phyloP scores from a whole-genome alignment of 495 filamentous ascomycete genomes.

The Astrothelium subdiscretum region DNA sequence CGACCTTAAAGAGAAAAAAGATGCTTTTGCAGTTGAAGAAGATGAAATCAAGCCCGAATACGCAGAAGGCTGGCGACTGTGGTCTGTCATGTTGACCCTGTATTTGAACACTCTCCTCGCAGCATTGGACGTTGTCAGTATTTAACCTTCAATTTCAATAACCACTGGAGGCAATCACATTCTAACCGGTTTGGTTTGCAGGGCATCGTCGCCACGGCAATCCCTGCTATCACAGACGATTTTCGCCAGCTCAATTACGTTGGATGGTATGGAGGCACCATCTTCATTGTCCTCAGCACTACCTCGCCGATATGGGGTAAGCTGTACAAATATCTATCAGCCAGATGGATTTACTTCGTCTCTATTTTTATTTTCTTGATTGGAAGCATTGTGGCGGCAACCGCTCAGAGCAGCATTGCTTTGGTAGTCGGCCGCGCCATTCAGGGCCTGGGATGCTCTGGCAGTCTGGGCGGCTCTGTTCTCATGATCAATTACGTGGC shows the following conservation, averaged over 20 bases:
- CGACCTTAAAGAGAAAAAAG: too few relatives aligned
- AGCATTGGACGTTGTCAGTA: neutral
- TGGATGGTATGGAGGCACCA: conserved; percentile 46
- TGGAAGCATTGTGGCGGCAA: conserved; percentile 7
- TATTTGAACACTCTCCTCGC: neutral
- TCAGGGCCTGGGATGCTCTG: conserved; percentile 14
- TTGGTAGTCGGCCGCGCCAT: conserved; percentile 17
- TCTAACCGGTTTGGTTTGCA: neutral
- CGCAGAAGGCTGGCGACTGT: neutral
- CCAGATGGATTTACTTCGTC: conserved; percentile 25
- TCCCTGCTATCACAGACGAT: conserved; percentile 38
- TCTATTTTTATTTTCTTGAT: neutral
- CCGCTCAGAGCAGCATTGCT: conserved; percentile 28
- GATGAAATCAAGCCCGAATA: neutral
- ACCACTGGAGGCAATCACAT: neutral
- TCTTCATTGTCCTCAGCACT: conserved; percentile 40
- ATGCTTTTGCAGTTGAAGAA: too few relatives aligned
- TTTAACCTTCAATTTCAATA: neutral
- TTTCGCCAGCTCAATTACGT: conserved; percentile 36
- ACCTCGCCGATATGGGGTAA: conserved; percentile 44
- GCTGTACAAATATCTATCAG: conserved; percentile 39
- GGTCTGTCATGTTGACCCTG: too few relatives aligned
- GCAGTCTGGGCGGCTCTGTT: conserved; percentile 16
- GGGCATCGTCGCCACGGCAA: conserved; percentile 17
- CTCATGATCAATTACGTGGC: conserved; percentile 21